These are phyloP conservation scores for Nannochloropsis salina DNA, from an alignment of 108 stramenopile species.

Conservation along the genomic window DNA sequence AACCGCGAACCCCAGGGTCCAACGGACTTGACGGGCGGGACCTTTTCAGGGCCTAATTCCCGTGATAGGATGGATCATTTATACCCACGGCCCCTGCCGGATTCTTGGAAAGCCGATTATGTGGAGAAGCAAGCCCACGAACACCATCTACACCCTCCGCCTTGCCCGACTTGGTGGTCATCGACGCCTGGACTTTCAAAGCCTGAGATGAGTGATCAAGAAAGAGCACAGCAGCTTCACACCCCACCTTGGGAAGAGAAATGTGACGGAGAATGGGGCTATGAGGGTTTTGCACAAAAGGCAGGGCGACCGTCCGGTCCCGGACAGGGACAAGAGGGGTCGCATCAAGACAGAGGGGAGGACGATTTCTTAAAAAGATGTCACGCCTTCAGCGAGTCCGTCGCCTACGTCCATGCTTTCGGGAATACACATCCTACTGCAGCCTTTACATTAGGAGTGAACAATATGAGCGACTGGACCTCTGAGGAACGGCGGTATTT, in stretches of 20 bases:
- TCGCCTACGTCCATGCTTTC: not conserved
- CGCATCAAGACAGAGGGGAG: not conserved
- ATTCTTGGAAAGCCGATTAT: not conserved
- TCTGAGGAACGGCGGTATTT: not conserved
- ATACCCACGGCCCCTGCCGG: not conserved
- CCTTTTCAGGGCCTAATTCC: too few species aligned
- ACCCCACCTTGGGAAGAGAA: not conserved
- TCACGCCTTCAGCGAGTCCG: not conserved
- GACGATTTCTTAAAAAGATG: not conserved
- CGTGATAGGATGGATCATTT: not conserved
- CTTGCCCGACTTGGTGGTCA: not conserved
- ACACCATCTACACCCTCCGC: not conserved
- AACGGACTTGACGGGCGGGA: too few species aligned
- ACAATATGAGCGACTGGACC: constrained; percentile 3
- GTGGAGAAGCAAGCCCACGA: not conserved
- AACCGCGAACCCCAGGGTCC: too few species aligned
- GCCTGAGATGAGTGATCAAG: not conserved
- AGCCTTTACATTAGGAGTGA: not conserved
- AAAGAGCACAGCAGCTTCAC: not conserved
- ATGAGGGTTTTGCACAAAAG: constrained; percentile 7
- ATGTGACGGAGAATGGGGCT: constrained; percentile 12
- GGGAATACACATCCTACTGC: not conserved
- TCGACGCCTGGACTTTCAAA: not conserved
- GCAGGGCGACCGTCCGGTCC: not conserved
- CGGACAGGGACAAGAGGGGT: not conserved